Conservation (phyloP, 2,329 filamentous ascomycete genomes). For the Sporothrix inflata region DNA sequence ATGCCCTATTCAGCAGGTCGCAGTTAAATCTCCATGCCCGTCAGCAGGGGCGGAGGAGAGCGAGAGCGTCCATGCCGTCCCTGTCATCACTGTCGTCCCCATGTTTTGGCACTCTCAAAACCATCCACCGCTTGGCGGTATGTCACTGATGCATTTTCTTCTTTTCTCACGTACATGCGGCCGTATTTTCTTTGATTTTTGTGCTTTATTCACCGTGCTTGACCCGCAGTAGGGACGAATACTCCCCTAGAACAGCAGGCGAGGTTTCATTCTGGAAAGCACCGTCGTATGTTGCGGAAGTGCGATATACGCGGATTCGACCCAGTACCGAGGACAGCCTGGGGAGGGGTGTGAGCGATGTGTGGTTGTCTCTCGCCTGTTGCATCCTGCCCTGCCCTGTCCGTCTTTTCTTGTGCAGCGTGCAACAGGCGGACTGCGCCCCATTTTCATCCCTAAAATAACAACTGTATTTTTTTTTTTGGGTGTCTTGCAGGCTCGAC, state of each 20-base stretch:
- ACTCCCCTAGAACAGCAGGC: neutral
- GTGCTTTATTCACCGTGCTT: neutral
- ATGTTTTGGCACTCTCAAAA: neutral
- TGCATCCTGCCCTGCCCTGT: neutral
- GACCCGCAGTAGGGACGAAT: neutral
- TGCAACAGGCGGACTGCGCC: constrained; percentile 29
- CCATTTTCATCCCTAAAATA: constrained; percentile 32
- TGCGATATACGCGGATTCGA: neutral
- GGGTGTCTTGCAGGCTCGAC: neutral
- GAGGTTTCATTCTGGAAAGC: neutral
- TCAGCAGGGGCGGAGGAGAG: neutral
- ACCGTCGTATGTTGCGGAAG: neutral
- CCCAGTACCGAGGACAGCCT: neutral
- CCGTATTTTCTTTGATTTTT: neutral
- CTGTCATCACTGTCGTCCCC: neutral
- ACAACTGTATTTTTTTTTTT: neutral
- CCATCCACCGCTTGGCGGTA: neutral
- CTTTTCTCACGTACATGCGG: neutral
- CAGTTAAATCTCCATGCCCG: neutral
- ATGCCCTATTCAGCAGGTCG: neutral
- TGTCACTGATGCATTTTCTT: constrained; percentile 7
- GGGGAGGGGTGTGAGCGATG: neutral
- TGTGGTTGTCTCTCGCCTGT: neutral
- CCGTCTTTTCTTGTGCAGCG: neutral
- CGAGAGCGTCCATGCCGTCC: no score